Evolutionary conservation across 176 grass and related monocot species (phyloP).

Genomic region (Dactylis glomerata): DNA sequence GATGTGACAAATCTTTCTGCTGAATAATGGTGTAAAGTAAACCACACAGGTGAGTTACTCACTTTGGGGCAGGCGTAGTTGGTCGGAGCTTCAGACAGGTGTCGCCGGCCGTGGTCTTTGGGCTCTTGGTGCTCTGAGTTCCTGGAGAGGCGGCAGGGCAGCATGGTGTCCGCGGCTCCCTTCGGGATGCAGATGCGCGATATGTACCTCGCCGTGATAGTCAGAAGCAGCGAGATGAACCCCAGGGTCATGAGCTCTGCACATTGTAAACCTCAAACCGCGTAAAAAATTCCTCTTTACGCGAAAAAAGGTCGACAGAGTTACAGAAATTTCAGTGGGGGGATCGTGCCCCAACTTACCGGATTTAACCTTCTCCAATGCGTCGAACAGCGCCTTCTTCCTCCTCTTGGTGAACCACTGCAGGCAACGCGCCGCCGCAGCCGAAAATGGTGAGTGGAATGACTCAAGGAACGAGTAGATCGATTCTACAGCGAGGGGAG

Average conservation of each 20-base stretch:
- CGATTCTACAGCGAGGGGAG: background rate
- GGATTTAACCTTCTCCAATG: slow-evolving; percentile 85
- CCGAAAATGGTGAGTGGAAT: background rate
- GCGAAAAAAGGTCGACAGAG: background rate
- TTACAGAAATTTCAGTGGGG: background rate
- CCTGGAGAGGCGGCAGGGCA: slow-evolving; percentile 45
- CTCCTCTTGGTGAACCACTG: slow-evolving; percentile 65
- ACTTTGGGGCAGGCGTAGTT: slow-evolving; percentile 44
- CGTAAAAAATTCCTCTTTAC: slow-evolving; percentile 10
- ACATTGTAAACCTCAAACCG: background rate
- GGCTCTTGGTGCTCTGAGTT: background rate
- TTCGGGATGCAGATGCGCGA: slow-evolving; percentile 73
- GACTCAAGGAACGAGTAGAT: background rate
- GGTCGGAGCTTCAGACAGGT: slow-evolving; percentile 34
- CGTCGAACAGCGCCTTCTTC: slow-evolving; percentile 64
- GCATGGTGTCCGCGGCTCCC: slow-evolving; percentile 65
- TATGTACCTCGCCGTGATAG: slow-evolving; percentile 54
- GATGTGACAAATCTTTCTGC: background rate
- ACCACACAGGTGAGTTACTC: slow-evolving; percentile 20
- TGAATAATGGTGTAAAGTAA: background rate
- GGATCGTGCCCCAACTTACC: slow-evolving; percentile 30
- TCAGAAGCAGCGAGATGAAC: slow-evolving; percentile 90
- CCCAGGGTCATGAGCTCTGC: slow-evolving; percentile 99
- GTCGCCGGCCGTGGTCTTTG: slow-evolving; percentile 30
- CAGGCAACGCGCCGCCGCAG: background rate